Percentiles rank a stretch among this genome's conserved stretches.
phyloP scores from a whole-genome alignment of 495 filamentous ascomycete genomes.

The Trichoderma reesei region DNA sequence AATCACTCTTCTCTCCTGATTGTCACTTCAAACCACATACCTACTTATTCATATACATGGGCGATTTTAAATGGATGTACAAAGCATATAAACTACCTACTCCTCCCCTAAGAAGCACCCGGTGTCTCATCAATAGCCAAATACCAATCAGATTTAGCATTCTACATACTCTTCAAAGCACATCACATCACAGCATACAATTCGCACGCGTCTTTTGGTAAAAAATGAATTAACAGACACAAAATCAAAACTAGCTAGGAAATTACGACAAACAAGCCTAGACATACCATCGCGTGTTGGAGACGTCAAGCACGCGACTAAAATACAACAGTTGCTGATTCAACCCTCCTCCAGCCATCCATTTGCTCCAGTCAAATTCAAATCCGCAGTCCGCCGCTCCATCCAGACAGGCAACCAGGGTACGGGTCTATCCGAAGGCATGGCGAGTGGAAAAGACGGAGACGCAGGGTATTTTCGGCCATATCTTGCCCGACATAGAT shows the following conservation, averaged over 20 bases:
- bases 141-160: no score
- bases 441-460: slow-evolving; percentile 3
- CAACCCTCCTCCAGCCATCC: slow-evolving; percentile 8
- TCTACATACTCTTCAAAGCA: neutral
- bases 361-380: slow-evolving; percentile 9
- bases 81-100: no score
- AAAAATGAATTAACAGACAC: neutral
- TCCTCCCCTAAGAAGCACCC: no score
- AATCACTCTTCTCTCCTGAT: no score
- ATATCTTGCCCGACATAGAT: slow-evolving; percentile 8
- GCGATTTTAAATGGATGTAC: no score
- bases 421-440: neutral
- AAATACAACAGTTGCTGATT: slow-evolving; percentile 11
- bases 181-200: neutral
- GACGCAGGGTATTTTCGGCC: slow-evolving; percentile 8
- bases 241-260: slow-evolving; percentile 12
- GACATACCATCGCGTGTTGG: slow-evolving; percentile 8
- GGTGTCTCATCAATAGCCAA: no score
- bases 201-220: neutral
- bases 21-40: no score
- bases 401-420: slow-evolving; percentile 1
- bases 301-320: slow-evolving; percentile 10
- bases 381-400: slow-evolving; percentile 4
- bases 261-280: slow-evolving; percentile 11
- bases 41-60: no score